Evolutionary conservation across 2,329 filamentous ascomycete genomes (phyloP), one percentile per base, ranked within the genome.

Genomic region (Colletotrichum sp.): DNA sequence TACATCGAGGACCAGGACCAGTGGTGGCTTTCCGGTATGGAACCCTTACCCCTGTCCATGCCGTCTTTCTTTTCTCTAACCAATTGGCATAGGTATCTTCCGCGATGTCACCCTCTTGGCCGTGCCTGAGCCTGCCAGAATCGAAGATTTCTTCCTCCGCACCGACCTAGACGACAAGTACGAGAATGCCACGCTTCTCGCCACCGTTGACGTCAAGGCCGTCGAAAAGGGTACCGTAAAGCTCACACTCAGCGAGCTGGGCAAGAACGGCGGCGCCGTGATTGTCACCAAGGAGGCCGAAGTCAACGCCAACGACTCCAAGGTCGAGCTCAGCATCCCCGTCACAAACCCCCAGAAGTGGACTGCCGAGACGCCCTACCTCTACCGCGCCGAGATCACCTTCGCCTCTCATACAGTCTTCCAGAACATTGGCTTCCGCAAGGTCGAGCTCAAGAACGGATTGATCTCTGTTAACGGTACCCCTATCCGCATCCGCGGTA

Each of bases 1-100:
- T 94, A 94, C 78, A 92, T 94, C 39, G 93, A 95, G 81, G 92
- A 94, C 71, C 92, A 92, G 79, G 92, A 94, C 81, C 92, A 93
- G 80, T 94, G 92, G 92, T 92, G 92, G 90, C 83, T 93, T 7
- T 92, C 90, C 26, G 90, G 89, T 87, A 84, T 81, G 84, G n/a
- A 52, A 5, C 44, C 44, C n/a, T 36, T 16, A 32, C 24, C 28
- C 32, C 7, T 16, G 2, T 1, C 4, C 21, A 28, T 59, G 55
- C 12, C 26, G 1, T 16, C 18, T 32, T 21, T 34, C 18, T 49
- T 21, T 21, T 6, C 10, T 30, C 55, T 76, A 39, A 77, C 36
- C 36, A 8, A 30, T 39, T 28, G 16, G 2, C 2, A 5, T 21
- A 87, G 87, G 90, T 7, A 94, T 94, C 52, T 95, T 93, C 80